phyloP scores from a whole-genome alignment of 345 rosid genomes.

The Linum tenue region DNA sequence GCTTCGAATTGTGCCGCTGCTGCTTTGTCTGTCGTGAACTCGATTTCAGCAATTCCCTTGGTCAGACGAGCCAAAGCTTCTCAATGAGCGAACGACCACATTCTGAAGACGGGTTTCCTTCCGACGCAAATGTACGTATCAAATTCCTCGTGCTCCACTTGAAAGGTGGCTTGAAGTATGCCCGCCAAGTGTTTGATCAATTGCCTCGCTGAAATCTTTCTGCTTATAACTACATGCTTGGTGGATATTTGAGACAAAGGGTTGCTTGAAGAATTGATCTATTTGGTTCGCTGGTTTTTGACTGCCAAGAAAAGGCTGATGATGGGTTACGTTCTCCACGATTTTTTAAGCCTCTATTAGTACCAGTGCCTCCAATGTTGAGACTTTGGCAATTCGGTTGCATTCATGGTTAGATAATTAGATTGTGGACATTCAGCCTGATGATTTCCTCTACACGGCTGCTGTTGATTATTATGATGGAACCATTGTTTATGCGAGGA shows the following conservation, averaged over 20 bases:
- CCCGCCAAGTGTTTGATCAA: constrained; percentile 68
- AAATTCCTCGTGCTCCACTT: constrained; percentile 52
- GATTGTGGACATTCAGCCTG: constrained; percentile 38
- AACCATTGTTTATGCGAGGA: constrained; percentile 50
- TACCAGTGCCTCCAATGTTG: background rate
- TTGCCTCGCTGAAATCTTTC: constrained; percentile 55
- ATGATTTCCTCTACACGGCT: constrained; percentile 68
- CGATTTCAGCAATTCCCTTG: background rate
- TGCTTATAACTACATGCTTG: constrained; percentile 67
- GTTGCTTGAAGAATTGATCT: constrained; percentile 26
- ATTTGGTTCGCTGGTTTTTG: constrained; percentile 35
- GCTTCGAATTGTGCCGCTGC: too few relatives aligned
- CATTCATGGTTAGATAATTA: constrained; percentile 55
- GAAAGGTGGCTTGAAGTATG: constrained; percentile 46
- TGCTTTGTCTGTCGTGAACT: background rate
- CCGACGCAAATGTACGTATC: constrained; percentile 49
- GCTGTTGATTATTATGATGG: constrained; percentile 68
- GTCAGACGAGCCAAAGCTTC: constrained; percentile 7
- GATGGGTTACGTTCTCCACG: constrained; percentile 81
- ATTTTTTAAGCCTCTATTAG: constrained; percentile 19
- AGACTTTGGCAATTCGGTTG: constrained; percentile 16
- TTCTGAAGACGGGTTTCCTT: constrained; percentile 52
- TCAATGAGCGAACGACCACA: constrained; percentile 18
- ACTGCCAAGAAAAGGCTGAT: constrained; percentile 38
- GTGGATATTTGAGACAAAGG: constrained; percentile 57